These are phyloP conservation scores for Astrothelium macrocarpum DNA, from an alignment of 495 filamentous ascomycete species.

Conservation along the genomic window DNA sequence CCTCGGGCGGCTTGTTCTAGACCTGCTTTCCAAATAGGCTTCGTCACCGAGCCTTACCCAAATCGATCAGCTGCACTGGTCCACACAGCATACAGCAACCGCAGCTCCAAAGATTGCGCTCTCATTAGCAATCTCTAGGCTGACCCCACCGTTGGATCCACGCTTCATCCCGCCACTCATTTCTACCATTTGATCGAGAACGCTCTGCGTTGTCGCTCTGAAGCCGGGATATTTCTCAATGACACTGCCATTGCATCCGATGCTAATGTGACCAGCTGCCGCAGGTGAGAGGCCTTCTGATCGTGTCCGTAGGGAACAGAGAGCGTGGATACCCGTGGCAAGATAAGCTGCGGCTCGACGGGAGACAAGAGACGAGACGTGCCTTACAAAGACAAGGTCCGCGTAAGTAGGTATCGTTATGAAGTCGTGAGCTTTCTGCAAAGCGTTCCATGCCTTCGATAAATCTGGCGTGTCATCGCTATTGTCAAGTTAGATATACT, in stretches of 20 bases:
- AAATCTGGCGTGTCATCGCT: conserved; percentile 42
- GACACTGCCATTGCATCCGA: conserved; percentile 56
- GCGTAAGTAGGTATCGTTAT: conserved; percentile 34
- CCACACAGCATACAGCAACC: conserved; percentile 45
- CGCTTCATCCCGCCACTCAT: conserved; percentile 11
- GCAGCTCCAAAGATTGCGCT: conserved; percentile 55
- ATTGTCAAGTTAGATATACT: conserved; percentile 15
- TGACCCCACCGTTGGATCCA: conserved; percentile 30
- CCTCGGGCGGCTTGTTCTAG: neutral
- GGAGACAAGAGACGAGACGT: conserved; percentile 45
- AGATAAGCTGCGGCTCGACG: conserved; percentile 52
- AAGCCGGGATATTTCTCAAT: conserved; percentile 57
- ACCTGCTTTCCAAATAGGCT: neutral
- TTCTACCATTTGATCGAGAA: conserved; percentile 41
- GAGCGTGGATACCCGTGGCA: conserved; percentile 55
- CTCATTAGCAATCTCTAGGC: conserved; percentile 48
- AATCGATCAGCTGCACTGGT: conserved; percentile 14
- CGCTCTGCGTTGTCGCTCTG: conserved; percentile 38
- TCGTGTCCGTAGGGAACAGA: conserved; percentile 48
- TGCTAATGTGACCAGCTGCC: conserved; percentile 31
- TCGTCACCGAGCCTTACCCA: neutral
- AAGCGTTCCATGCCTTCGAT: conserved; percentile 36
- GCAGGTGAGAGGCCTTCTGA: conserved; percentile 34
- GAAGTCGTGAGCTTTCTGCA: conserved; percentile 46
- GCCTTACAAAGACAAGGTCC: conserved; percentile 48